Evolutionary conservation across 805 yeast species (phyloP).

Genomic region (Metschnikowia rubicola): DNA sequence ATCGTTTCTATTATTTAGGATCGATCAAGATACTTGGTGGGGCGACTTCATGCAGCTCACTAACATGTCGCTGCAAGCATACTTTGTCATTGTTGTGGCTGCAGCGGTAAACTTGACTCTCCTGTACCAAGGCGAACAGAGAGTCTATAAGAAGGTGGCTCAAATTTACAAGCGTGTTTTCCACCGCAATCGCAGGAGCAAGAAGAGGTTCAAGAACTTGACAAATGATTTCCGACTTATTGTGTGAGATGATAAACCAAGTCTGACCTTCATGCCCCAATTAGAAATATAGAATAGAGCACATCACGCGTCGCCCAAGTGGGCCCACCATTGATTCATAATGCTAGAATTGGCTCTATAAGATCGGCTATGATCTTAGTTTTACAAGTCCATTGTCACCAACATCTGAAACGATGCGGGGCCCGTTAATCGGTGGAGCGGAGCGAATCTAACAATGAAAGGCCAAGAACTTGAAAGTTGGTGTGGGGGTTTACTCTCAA

Average conservation of each 20-base stretch:
- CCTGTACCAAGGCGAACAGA: constrained; percentile 45
- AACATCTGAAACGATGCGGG: too few species aligned
- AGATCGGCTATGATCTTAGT: neutral
- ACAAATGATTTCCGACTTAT: constrained; percentile 1
- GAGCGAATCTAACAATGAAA: too few species aligned
- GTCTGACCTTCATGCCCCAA: neutral
- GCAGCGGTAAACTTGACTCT: constrained; percentile 49
- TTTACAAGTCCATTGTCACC: neutral
- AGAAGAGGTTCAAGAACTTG: constrained; percentile 30
- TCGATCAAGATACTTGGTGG: constrained; percentile 48
- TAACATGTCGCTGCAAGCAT: constrained; percentile 48
- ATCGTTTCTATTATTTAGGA: constrained; percentile 53
- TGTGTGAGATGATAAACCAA: neutral
- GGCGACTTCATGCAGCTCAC: constrained; percentile 80
- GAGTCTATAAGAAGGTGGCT: constrained; percentile 42
- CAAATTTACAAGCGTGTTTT: constrained; percentile 33
- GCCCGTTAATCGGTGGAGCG: too few species aligned
- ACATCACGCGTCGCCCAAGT: neutral
- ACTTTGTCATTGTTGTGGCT: constrained; percentile 44
- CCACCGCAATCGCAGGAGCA: constrained; percentile 27
- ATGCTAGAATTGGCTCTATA: neutral
- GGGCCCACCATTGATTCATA: neutral
- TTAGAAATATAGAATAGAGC: neutral
- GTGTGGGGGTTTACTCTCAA: too few species aligned
- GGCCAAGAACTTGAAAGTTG: too few species aligned